Conservation (phyloP, 2,329 filamentous ascomycete genomes). For the Hymenoscyphus salicellus region DNA sequence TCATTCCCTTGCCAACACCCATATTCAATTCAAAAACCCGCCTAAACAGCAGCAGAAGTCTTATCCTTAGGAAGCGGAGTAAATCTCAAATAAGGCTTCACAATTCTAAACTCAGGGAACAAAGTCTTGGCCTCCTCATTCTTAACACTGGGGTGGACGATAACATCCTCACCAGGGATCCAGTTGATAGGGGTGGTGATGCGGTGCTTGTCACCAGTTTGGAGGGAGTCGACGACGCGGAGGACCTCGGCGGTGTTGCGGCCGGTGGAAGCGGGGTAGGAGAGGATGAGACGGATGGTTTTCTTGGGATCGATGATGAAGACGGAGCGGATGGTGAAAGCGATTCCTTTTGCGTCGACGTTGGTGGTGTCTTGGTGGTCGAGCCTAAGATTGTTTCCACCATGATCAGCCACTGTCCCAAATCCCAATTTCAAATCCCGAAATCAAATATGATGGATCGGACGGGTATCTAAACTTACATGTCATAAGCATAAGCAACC, state of each 20-base stretch:
- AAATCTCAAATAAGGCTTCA: slow-evolving; percentile 73
- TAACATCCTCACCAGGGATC: slow-evolving; percentile 84
- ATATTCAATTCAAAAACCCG: no score
- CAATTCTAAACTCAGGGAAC: slow-evolving; percentile 71
- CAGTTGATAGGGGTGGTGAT: slow-evolving; percentile 89
- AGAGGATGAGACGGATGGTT: slow-evolving; percentile 88
- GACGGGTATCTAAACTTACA: slow-evolving; percentile 49
- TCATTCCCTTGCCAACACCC: no score
- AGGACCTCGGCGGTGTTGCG: slow-evolving; percentile 78
- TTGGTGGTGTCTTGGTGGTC: slow-evolving; percentile 80
- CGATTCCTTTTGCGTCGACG: slow-evolving; percentile 76
- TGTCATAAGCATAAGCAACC: slow-evolving; percentile 74
- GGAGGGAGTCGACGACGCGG: slow-evolving; percentile 73
- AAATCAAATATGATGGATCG: not conserved
- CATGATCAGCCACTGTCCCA: not conserved
- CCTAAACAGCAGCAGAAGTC: slow-evolving; percentile 33
- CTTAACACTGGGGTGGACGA: slow-evolving; percentile 78
- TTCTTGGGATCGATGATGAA: slow-evolving; percentile 94
- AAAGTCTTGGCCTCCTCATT: slow-evolving; percentile 84
- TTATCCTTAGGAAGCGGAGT: slow-evolving; percentile 60
- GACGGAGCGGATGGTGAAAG: slow-evolving; percentile 91
- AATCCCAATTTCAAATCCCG: not conserved
- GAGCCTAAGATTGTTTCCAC: slow-evolving; percentile 57
- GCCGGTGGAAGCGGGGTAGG: slow-evolving; percentile 88
- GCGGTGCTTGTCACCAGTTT: slow-evolving; percentile 83